phyloP scores from a whole-genome alignment of 2,329 filamentous ascomycete species.

The Colletotrichum chrysophilum region DNA sequence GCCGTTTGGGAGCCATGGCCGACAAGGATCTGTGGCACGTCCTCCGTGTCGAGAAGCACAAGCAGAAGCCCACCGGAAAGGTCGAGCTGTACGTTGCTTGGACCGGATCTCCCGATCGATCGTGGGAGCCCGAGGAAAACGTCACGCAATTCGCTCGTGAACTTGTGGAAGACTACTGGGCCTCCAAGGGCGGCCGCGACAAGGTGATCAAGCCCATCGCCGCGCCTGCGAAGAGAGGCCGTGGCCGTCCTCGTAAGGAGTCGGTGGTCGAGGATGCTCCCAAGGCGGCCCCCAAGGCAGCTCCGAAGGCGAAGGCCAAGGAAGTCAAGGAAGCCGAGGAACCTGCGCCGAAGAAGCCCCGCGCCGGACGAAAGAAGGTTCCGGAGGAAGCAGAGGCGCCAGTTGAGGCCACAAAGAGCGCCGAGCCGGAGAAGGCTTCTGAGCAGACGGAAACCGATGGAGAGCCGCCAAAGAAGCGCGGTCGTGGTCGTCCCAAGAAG shows the following conservation, averaged over 20 bases:
- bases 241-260: conserved; percentile 12
- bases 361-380: neutral
- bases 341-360: neutral
- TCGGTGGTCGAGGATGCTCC: neutral
- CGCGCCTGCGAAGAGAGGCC: neutral
- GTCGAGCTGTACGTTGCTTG: conserved; percentile 8
- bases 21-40: conserved; percentile 24
- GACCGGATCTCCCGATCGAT: conserved; percentile 16
- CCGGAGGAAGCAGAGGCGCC: neutral
- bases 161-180: conserved; percentile 34
- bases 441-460: neutral
- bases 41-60: conserved; percentile 19
- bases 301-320: neutral
- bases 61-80: neutral
- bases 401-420: neutral
- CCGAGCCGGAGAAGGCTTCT: neutral
- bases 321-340: neutral
- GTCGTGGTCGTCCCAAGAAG: conserved; percentile 12
- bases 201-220: conserved; percentile 18
- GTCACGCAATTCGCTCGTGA: neutral
- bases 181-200: conserved; percentile 31
- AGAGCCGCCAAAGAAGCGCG: conserved; percentile 15
- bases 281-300: neutral
- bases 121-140: conserved; percentile 22
- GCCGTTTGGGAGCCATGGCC: conserved; percentile 11